A percentile compares a stretch with the other conserved stretches of the same genome.
Evolutionary conservation across 2,329 filamentous ascomycete genomes (phyloP).

Genomic region (Aspergillus quadricinctus): DNA sequence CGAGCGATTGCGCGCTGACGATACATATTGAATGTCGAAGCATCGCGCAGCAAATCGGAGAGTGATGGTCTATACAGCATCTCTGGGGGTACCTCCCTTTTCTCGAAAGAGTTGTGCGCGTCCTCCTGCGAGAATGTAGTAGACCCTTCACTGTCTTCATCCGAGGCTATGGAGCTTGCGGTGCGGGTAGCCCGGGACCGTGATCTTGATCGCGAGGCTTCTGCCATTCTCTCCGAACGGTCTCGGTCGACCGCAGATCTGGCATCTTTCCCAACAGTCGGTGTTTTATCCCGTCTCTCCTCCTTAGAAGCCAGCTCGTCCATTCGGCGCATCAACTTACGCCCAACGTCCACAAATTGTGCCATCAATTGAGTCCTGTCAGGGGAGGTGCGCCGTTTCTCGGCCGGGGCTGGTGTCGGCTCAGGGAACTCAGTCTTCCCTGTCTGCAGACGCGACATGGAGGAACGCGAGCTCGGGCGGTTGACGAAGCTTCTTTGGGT

Average conservation of each 20-base stretch:
- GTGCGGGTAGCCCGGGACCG: conserved; percentile 13
- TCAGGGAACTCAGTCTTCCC: conserved; percentile 34
- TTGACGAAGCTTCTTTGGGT: conserved; percentile 39
- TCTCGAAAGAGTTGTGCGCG: conserved; percentile 22
- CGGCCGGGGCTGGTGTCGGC: conserved; percentile 13
- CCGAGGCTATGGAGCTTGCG: conserved; percentile 19
- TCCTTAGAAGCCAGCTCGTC: conserved; percentile 22
- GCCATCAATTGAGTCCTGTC: conserved; percentile 36
- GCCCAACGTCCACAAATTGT: conserved; percentile 37
- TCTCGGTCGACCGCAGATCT: conserved; percentile 27
- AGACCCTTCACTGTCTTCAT: conserved; percentile 17
- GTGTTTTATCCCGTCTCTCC: conserved; percentile 8
- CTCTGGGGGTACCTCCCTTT: conserved; percentile 28
- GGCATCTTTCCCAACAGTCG: conserved; percentile 23
- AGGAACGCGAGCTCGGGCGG: conserved; percentile 41
- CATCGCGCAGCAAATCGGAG: conserved; percentile 49
- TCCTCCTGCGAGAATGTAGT: conserved; percentile 18
- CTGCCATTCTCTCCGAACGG: conserved; percentile 25
- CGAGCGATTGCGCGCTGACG: conserved; percentile 36
- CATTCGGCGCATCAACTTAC: conserved; percentile 31
- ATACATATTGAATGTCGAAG: conserved; percentile 45
- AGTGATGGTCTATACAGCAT: conserved; percentile 48
- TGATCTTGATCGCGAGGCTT: conserved; percentile 15
- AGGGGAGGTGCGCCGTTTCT: conserved; percentile 18
- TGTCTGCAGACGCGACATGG: conserved; percentile 39